These are phyloP conservation scores for Colletotrichum agaves DNA, from an alignment of 2,329 filamentous ascomycete species.

Conservation along the genomic window DNA sequence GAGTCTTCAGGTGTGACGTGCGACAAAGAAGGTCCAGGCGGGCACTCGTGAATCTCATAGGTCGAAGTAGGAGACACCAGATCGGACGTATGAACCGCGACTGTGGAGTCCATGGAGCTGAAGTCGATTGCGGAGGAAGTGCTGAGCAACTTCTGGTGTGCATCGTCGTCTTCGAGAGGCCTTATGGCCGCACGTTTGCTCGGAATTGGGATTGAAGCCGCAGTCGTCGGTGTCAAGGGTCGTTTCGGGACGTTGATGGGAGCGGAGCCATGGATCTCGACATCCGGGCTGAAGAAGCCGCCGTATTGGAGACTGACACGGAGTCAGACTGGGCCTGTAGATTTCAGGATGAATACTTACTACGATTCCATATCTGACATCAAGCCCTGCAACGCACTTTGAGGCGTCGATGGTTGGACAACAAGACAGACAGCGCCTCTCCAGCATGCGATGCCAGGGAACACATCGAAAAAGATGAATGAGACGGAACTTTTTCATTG, in stretches of 20 bases:
- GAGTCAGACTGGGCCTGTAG: too few relatives aligned
- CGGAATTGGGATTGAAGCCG: neutral
- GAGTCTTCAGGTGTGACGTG: neutral
- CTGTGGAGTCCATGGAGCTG: neutral
- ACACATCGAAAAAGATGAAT: too few relatives aligned
- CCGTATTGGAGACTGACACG: too few relatives aligned
- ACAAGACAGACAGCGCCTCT: too few relatives aligned
- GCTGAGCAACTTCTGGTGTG: neutral
- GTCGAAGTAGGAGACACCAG: neutral
- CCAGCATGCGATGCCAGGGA: too few relatives aligned
- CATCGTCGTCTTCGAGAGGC: neutral
- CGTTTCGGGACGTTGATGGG: constrained; percentile 21
- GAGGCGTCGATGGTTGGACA: too few relatives aligned
- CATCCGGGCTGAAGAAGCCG: neutral
- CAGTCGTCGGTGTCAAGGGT: neutral
- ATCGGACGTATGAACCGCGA: neutral
- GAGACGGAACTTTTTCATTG: too few relatives aligned
- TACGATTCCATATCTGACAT: too few relatives aligned
- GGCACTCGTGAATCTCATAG: constrained; percentile 7
- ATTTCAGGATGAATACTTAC: too few relatives aligned
- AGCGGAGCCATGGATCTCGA: neutral
- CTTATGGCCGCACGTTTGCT: constrained; percentile 1
- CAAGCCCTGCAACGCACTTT: too few relatives aligned
- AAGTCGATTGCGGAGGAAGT: neutral
- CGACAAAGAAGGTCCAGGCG: neutral